Base-by-base conservation (phyloP, 768 basidiomycete genomes). In the Amanita muscaria region DNA sequence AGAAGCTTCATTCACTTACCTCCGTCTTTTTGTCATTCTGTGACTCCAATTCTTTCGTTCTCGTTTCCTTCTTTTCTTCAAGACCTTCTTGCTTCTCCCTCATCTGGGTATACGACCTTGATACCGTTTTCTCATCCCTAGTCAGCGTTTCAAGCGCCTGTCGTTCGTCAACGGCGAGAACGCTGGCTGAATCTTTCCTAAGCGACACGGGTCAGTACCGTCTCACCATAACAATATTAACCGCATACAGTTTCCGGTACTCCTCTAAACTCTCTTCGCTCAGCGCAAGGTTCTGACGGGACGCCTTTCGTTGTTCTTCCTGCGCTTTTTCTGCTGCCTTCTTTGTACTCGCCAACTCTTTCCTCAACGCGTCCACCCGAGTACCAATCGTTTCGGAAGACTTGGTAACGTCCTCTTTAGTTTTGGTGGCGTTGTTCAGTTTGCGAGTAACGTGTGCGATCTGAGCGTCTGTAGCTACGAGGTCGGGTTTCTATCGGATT, bases 371-470 rank as follows among this genome's bases (percentile, higher is more conserved):
- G 9, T 69, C 63, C 5, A 89, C 66, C 54, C 78, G 77, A 2
- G 65, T 62, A 49, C 69, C 59, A 12, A 72, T 50, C 25, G 60
- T 65, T 16, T 61, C 55, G 50, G 63, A 76, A 61, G 59, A 87
- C 48, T 77, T 79, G 31, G 64, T 56, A 0, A 92, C 76, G 33
- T 82, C 78, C 22, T 80, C 80, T 32, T 67, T 69, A 2, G 77
- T 73, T 44, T 76, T 75, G 40, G 67, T 60, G 0, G 88, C 82
- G 51, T 88, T 88, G 42, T 77, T 74, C 21, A 79, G 65, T 57
- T 93, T 94, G 40, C 88, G 77, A 21, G 77, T 70, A 0, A 87
- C 79, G 56, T 98, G 94, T 8, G 79, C 75, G 46, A 97, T 90
- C 57, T 93, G 89, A 4, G 88, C 85, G 46, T 94, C 88, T 21